A percentile compares a stretch with the other conserved stretches of the same genome.
These are phyloP conservation scores for Heritiera fomes DNA, from an alignment of 345 rosid species.

Conservation along the genomic window DNA sequence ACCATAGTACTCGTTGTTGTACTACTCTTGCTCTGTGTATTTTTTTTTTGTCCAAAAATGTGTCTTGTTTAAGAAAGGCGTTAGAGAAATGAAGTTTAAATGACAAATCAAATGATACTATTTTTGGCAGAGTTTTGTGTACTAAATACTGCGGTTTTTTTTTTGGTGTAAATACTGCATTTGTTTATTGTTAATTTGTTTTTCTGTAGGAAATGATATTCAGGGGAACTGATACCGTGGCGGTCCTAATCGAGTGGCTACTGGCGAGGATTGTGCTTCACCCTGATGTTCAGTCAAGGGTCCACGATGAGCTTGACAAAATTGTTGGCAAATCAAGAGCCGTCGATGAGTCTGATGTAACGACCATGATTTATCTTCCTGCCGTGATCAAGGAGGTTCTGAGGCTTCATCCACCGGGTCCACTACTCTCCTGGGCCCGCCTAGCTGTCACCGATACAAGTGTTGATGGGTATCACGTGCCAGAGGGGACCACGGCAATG, in stretches of 20 bases:
- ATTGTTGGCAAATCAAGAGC: slow-evolving; percentile 59
- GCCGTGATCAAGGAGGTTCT: slow-evolving; percentile 80
- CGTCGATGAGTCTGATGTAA: slow-evolving; percentile 56
- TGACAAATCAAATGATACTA: background rate
- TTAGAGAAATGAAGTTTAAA: background rate
- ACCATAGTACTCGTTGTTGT: background rate
- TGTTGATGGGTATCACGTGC: slow-evolving; percentile 76
- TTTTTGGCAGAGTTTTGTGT: slow-evolving; percentile 6
- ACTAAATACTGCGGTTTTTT: slow-evolving; percentile 2
- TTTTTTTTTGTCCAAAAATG: slow-evolving; percentile 1
- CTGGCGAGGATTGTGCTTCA: slow-evolving; percentile 81
- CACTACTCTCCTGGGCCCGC: slow-evolving; percentile 90
- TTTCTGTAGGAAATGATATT: slow-evolving; percentile 82
- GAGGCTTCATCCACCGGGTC: slow-evolving; percentile 96
- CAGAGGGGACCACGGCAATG: slow-evolving; percentile 88
- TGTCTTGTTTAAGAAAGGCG: slow-evolving; percentile 12
- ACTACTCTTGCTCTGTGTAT: background rate
- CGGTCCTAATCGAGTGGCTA: slow-evolving; percentile 87
- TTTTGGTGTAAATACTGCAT: background rate
- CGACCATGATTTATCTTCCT: slow-evolving; percentile 50
- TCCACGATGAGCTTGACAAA: slow-evolving; percentile 63
- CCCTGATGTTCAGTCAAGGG: slow-evolving; percentile 61
- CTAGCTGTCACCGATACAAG: slow-evolving; percentile 68
- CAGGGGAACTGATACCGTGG: slow-evolving; percentile 86
- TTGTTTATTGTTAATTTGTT: background rate